phyloP scores from a whole-genome alignment of 352 stramenopile species.

The Halophytophthora polymorphica region DNA sequence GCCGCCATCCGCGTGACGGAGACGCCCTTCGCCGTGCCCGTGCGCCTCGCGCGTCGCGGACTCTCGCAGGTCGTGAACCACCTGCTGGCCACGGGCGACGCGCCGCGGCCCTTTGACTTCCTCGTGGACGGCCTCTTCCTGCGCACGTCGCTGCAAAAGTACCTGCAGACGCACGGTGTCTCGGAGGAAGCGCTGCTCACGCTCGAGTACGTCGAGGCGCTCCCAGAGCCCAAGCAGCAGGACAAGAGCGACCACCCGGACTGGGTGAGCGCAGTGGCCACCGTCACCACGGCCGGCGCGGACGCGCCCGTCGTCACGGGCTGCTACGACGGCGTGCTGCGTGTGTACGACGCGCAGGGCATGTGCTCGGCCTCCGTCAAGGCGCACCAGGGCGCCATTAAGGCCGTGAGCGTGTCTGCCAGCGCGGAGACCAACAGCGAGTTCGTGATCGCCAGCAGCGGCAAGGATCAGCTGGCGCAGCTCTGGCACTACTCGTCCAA shows the following conservation, averaged over 20 bases:
- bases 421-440: constrained; percentile 23
- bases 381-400: constrained; percentile 76
- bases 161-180: constrained; percentile 54
- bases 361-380: constrained; percentile 62
- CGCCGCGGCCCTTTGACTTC: constrained; percentile 83
- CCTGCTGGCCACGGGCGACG: constrained; percentile 49
- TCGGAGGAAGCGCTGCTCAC: constrained; percentile 83
- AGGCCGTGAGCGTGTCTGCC: constrained; percentile 41
- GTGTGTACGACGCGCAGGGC: constrained; percentile 62
- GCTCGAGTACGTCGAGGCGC: constrained; percentile 87
- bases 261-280: constrained; percentile 80
- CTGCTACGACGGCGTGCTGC: constrained; percentile 85
- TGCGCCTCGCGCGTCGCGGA: constrained; percentile 68
- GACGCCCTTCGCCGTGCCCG: constrained; percentile 86
- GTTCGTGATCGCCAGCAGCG: constrained; percentile 68
- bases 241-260: constrained; percentile 72
- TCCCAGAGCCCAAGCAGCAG: constrained; percentile 69
- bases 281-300: constrained; percentile 7
- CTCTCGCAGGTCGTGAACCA: constrained; percentile 91
- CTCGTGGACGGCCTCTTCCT: constrained; percentile 75
- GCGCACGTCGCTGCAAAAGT: constrained; percentile 75
- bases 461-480: constrained; percentile 76
- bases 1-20: constrained; percentile 85
- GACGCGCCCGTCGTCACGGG: constrained; percentile 65
- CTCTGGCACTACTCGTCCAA: constrained; percentile 52